These are phyloP conservation scores for Agaricus blazei DNA, from an alignment of 768 basidiomycete genomes.

Conservation along the genomic window DNA sequence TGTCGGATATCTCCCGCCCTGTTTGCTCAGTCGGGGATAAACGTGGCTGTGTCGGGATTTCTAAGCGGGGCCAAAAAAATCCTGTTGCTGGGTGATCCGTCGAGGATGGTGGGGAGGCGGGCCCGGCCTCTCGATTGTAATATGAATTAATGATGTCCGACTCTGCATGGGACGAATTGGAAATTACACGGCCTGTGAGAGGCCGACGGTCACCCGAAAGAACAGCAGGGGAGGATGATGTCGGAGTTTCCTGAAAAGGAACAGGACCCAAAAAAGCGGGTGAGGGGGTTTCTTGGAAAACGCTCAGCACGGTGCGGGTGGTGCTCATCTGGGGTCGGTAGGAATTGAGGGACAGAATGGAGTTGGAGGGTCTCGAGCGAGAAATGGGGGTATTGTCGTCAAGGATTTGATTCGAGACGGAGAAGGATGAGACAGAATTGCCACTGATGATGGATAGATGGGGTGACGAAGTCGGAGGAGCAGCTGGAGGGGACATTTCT, in stretches of 20 bases:
- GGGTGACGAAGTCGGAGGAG: not conserved
- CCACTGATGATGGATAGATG: not conserved
- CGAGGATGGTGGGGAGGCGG: not conserved
- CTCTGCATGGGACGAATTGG: constrained; percentile 2
- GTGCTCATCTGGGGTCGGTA: constrained; percentile 2
- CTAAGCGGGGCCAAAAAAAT: not conserved
- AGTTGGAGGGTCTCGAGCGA: not conserved
- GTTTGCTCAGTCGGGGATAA: not conserved
- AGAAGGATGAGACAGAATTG: not conserved
- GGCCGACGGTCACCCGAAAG: not conserved
- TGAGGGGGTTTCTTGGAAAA: constrained; percentile 7
- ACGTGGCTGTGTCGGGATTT: constrained; percentile 2
- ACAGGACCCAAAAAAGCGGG: not conserved
- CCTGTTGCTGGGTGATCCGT: constrained; percentile 1
- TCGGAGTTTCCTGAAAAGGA: constrained; percentile 2
- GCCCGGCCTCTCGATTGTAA: not conserved
- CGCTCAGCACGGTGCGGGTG: not conserved
- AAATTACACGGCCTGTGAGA: not conserved
- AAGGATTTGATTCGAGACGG: not conserved
- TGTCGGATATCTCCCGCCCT: not conserved
- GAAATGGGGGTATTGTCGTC: constrained; percentile 4
- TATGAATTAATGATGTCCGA: constrained; percentile 7
- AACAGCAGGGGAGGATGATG: not conserved
- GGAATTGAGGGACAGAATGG: constrained; percentile 2
- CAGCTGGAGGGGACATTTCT: not conserved